Evolutionary conservation across 306 rosid species (phyloP).

Genomic region (Astragalus membranaceus): DNA sequence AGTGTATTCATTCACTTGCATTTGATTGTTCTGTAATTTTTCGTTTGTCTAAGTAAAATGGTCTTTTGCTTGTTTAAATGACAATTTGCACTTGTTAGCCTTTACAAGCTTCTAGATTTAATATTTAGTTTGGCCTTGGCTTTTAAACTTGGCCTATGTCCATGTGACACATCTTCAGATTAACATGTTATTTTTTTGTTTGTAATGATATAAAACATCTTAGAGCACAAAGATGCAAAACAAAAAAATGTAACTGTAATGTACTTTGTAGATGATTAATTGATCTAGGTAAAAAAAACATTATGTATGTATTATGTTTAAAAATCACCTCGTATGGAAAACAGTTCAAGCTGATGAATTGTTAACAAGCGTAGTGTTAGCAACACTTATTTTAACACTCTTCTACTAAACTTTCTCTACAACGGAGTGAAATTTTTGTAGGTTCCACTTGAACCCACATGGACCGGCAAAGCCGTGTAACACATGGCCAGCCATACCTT

Average conservation of each 20-base stretch:
- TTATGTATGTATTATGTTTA: no score
- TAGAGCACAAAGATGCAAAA: neutral
- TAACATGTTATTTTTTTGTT: neutral
- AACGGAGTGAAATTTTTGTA: no score
- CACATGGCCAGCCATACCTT: no score
- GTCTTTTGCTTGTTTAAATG: neutral
- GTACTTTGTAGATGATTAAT: neutral
- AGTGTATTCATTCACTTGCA: neutral
- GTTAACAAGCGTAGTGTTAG: no score
- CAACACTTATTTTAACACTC: no score
- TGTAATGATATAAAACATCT: no score
- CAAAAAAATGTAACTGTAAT: neutral
- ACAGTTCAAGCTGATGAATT: no score
- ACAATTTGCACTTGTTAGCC: neutral
- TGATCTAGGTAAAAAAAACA: no score
- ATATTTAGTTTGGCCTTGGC: neutral
- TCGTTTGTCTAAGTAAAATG: neutral
- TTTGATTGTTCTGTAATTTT: slow-evolving; percentile 2
- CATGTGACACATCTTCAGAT: neutral
- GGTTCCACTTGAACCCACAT: no score
- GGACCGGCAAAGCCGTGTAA: no score
- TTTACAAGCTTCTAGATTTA: neutral
- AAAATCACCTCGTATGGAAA: no score
- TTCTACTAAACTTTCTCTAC: no score
- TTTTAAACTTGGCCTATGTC: neutral